These are phyloP conservation scores for Saccharomycopsis vini DNA, from an alignment of 805 yeast genomes.

Conservation along the genomic window DNA sequence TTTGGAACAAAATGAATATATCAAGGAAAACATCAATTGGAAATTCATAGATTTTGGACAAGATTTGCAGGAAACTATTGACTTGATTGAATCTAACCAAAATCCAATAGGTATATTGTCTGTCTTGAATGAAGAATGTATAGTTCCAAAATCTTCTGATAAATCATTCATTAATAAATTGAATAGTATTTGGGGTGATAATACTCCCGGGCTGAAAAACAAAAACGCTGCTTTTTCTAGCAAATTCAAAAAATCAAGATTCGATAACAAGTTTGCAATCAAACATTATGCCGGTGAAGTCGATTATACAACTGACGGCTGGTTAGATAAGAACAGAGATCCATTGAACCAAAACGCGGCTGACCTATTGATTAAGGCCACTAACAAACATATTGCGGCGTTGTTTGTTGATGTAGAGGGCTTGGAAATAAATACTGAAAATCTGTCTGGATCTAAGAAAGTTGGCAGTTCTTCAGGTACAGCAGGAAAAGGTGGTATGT, in stretches of 20 bases:
- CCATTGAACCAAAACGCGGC: conserved; percentile 76
- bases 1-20: conserved; percentile 91
- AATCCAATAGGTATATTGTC: conserved; percentile 77
- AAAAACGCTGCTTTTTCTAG: conserved; percentile 25
- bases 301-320: conserved; percentile 84
- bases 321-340: conserved; percentile 92
- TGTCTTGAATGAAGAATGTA: conserved; percentile 87
- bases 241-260: conserved; percentile 65
- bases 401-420: conserved; percentile 39
- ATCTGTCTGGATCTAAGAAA: conserved; percentile 22
- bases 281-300: conserved; percentile 95
- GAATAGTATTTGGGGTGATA: conserved; percentile 46
- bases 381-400: conserved; percentile 43
- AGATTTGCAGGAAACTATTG: conserved; percentile 90
- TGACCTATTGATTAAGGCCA: conserved; percentile 49
- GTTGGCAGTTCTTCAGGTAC: conserved; percentile 21
- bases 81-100: conserved; percentile 65
- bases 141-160: conserved; percentile 86
- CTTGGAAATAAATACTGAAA: conserved; percentile 20
- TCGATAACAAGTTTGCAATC: conserved; percentile 68
- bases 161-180: conserved; percentile 74
- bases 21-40: conserved; percentile 91
- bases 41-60: conserved; percentile 92
- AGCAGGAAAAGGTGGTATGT: conserved; percentile 25
- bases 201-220: not conserved